phyloP scores from a whole-genome alignment of 106 monocot genomes.

The Apostasia shenzhenica region DNA sequence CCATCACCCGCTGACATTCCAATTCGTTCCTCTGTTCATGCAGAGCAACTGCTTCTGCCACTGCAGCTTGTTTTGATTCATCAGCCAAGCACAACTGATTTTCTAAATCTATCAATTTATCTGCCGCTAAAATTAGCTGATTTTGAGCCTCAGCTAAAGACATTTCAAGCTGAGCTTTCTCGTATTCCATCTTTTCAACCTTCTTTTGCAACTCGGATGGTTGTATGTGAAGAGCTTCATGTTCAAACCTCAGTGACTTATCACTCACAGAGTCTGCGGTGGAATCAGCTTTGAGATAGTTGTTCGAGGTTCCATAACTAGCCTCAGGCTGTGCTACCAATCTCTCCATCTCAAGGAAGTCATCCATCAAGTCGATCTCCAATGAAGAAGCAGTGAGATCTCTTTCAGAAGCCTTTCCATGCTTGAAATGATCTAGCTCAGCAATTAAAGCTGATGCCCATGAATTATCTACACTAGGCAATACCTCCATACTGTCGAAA shows the following conservation, averaged over 20 bases:
- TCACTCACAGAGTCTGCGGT: constrained; percentile 7
- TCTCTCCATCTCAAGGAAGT: constrained; percentile 94
- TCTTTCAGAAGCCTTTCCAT: constrained; percentile 18
- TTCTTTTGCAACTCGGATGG: constrained; percentile 36
- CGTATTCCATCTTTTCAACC: constrained; percentile 39
- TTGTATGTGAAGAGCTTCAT: constrained; percentile 18
- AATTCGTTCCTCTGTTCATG: constrained; percentile 15
- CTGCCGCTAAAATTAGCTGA: constrained; percentile 25
- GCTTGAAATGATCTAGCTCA: constrained; percentile 77
- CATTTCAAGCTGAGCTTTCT: constrained; percentile 46
- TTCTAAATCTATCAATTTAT: constrained; percentile 33
- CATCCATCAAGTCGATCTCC: constrained; percentile 82
- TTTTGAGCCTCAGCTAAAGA: constrained; percentile 33
- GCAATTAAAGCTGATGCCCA: constrained; percentile 69
- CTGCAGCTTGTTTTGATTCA: constrained; percentile 27
- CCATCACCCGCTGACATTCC: constrained; percentile 16
- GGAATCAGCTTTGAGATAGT: constrained; percentile 14
- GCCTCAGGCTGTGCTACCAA: constrained; percentile 39
- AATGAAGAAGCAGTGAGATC: constrained; percentile 14
- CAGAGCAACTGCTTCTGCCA: constrained; percentile 12
- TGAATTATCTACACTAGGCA: constrained; percentile 36
- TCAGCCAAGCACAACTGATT: constrained; percentile 25
- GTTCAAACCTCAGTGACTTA: constrained; percentile 18
- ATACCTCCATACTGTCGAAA: constrained; percentile 39
- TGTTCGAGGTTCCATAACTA: constrained; percentile 11